These are phyloP conservation scores for Halophytophthora batemanensis DNA, from an alignment of 352 stramenopile genomes.

Conservation along the genomic window DNA sequence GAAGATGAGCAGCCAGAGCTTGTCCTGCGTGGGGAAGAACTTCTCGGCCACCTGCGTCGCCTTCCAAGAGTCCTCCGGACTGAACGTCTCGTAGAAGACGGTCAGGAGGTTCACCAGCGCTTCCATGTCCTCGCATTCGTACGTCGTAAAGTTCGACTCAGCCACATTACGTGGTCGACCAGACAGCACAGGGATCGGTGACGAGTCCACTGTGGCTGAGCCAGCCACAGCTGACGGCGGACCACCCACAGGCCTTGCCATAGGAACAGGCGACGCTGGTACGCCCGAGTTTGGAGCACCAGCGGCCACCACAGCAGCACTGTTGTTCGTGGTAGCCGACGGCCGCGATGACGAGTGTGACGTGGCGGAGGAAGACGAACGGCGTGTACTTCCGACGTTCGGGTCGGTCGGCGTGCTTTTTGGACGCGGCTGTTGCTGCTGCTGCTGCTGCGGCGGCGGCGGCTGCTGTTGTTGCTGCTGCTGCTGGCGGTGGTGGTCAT, in stretches of 20 bases:
- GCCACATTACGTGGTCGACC: slow-evolving; percentile 62
- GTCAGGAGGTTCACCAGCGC: slow-evolving; percentile 57
- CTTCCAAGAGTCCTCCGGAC: slow-evolving; percentile 80
- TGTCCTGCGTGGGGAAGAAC: slow-evolving; percentile 75
- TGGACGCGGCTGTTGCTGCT: slow-evolving; percentile 12
- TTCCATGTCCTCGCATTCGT: slow-evolving; percentile 78
- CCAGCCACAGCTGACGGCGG: slow-evolving; percentile 6
- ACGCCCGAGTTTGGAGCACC: background rate
- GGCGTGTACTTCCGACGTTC: slow-evolving; percentile 6
- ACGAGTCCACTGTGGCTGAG: slow-evolving; percentile 22
- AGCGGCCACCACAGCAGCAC: slow-evolving; percentile 10
- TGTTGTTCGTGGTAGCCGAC: slow-evolving; percentile 18
- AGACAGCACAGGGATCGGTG: slow-evolving; percentile 27
- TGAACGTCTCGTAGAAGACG: slow-evolving; percentile 78
- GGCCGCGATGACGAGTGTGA: slow-evolving; percentile 29
- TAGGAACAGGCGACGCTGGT: slow-evolving; percentile 9
- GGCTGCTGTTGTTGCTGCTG: slow-evolving; percentile 8
- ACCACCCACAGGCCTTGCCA: slow-evolving; percentile 11
- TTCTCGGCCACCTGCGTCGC: slow-evolving; percentile 74
- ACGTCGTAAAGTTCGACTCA: slow-evolving; percentile 72
- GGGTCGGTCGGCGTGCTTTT: slow-evolving; percentile 19
- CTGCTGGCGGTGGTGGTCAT: slow-evolving; percentile 33
- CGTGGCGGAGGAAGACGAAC: slow-evolving; percentile 35
- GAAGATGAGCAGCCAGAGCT: slow-evolving; percentile 80
- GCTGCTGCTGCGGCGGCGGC: slow-evolving; percentile 3